A percentile compares a stretch with the other conserved stretches of the same genome.
phyloP scores from a whole-genome alignment of 345 rosid genomes.

The Alliaria petiolata region DNA sequence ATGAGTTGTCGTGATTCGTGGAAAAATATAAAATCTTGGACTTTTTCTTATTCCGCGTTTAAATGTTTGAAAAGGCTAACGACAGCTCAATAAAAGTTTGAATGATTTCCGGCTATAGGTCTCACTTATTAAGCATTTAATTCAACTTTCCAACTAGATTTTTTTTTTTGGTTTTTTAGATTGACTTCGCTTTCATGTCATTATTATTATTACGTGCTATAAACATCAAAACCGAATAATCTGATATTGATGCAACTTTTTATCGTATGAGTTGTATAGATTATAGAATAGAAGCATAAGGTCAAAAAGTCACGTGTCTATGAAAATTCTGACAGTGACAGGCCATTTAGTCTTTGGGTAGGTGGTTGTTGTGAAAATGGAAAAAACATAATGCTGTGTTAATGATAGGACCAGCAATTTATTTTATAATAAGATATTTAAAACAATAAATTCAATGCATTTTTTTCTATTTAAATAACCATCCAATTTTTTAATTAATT shows the following conservation, averaged over 20 bases:
- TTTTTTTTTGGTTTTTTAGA: background rate
- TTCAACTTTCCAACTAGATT: background rate
- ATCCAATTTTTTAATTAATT: too few species aligned
- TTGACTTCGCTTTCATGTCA: conserved; percentile 17
- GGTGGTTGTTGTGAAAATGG: conserved; percentile 27
- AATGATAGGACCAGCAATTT: background rate
- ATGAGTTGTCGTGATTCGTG: background rate
- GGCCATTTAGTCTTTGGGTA: conserved; percentile 14
- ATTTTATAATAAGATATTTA: background rate
- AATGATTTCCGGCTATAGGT: background rate
- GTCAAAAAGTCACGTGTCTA: conserved; percentile 21
- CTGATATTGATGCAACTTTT: background rate
- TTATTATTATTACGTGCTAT: conserved; percentile 1
- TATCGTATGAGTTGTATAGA: background rate
- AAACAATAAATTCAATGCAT: background rate
- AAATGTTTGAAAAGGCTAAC: background rate
- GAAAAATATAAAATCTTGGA: background rate
- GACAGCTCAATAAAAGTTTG: conserved; percentile 13
- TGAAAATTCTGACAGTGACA: conserved; percentile 18
- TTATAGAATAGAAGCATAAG: conserved; percentile 13
- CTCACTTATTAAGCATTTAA: conserved; percentile 11
- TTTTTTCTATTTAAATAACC: background rate
- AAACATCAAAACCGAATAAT: background rate
- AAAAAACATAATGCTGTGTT: background rate
- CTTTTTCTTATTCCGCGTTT: background rate